Evolutionary conservation across 2,329 filamentous ascomycete species (phyloP).

Genomic region (Trichoderma brevicompactum): DNA sequence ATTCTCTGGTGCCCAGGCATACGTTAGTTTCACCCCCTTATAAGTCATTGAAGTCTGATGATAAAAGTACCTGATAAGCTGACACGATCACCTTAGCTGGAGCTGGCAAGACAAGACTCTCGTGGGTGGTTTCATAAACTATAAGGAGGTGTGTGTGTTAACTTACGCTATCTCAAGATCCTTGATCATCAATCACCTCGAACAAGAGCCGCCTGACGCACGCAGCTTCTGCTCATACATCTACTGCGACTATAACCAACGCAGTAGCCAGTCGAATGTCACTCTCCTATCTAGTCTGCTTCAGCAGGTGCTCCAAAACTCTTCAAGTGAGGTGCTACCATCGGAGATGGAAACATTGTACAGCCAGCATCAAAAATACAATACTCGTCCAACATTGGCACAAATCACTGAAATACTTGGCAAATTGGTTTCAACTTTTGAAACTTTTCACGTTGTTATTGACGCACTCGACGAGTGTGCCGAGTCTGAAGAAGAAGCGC

Average conservation of each 20-base stretch:
- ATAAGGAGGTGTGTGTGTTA: neutral
- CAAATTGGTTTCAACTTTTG: neutral
- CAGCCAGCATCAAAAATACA: conserved; percentile 4
- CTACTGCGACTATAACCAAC: conserved; percentile 12
- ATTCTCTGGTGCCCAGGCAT: conserved; percentile 19
- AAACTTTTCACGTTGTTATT: neutral
- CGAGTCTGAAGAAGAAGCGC: conserved; percentile 5
- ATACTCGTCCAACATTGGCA: neutral
- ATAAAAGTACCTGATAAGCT: neutral
- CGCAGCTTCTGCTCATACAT: conserved; percentile 3
- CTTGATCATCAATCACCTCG: neutral
- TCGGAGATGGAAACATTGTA: conserved; percentile 4
- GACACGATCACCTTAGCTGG: neutral
- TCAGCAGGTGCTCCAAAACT: neutral
- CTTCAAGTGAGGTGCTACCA: neutral
- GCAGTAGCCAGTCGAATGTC: neutral
- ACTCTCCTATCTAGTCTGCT: neutral
- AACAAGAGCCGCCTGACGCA: neutral
- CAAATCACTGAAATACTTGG: neutral
- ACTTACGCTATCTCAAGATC: neutral
- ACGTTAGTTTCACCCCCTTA: neutral
- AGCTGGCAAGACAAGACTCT: conserved; percentile 18
- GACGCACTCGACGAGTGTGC: conserved; percentile 10
- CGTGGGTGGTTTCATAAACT: neutral
- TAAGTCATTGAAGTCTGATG: too few relatives aligned